A percentile compares a stretch with the other conserved stretches of the same genome.
phyloP scores from a whole-genome alignment of 768 basidiomycete genomes.

The Phallus indusiatus region DNA sequence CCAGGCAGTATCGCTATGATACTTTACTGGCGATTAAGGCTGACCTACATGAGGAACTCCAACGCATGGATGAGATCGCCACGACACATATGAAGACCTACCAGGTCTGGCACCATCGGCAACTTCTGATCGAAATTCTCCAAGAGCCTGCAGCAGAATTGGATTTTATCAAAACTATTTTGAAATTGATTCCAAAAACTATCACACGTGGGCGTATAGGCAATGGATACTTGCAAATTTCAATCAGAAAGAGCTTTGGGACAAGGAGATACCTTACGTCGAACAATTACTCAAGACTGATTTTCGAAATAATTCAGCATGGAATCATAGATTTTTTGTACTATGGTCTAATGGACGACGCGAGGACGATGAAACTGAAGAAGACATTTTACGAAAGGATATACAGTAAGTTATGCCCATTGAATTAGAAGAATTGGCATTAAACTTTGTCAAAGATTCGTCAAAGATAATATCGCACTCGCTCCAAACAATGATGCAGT shows the following conservation, averaged over 20 bases:
- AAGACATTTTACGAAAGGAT: constrained; percentile 56
- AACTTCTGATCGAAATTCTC: constrained; percentile 55
- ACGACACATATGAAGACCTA: constrained; percentile 85
- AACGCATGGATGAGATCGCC: constrained; percentile 81
- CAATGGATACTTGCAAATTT: constrained; percentile 91
- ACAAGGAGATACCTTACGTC: constrained; percentile 62
- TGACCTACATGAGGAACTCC: constrained; percentile 68
- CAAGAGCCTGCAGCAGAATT: constrained; percentile 55
- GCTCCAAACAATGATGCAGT: constrained; percentile 92
- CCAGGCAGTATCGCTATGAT: constrained; percentile 91
- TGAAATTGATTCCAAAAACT: constrained; percentile 88
- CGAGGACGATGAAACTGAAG: constrained; percentile 51
- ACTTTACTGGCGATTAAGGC: constrained; percentile 62
- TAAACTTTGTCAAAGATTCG: constrained; percentile 41
- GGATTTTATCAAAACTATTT: constrained; percentile 61
- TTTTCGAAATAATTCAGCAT: constrained; percentile 92
- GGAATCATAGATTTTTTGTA: constrained; percentile 93
- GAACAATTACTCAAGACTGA: constrained; percentile 64
- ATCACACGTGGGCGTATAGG: constrained; percentile 97
- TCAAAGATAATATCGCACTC: constrained; percentile 72
- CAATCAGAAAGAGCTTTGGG: constrained; percentile 64
- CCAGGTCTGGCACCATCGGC: constrained; percentile 95
- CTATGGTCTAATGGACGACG: constrained; percentile 61
- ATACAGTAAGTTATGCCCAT: constrained; percentile 49
- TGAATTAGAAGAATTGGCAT: too few relatives aligned